A percentile compares a stretch with the other conserved stretches of the same genome.
Evolutionary conservation across 1,139 yeast genomes (phyloP).

Genomic region (Kazachstania sp.): DNA sequence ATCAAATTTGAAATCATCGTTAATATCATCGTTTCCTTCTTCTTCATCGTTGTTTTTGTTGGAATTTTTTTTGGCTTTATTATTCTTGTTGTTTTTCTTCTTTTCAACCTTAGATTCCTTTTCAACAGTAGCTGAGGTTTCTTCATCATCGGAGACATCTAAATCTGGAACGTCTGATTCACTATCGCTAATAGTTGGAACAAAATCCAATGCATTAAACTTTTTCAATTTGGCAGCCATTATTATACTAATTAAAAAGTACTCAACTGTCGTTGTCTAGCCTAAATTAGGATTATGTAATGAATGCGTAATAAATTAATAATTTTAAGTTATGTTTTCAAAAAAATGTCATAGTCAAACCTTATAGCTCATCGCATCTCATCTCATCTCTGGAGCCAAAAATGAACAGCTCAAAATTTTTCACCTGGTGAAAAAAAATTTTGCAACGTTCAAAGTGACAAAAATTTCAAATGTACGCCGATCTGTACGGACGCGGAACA

Average conservation of each 20-base stretch:
- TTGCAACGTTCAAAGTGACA: not conserved
- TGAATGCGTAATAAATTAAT: not conserved
- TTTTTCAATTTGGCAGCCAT: constrained; percentile 9
- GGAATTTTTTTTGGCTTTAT: constrained; percentile 29
- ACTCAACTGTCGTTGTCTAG: not conserved
- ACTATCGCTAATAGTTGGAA: constrained; percentile 68
- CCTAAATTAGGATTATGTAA: not conserved
- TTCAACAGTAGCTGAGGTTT: constrained; percentile 10
- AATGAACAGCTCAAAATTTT: not conserved
- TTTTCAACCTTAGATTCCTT: constrained; percentile 13
- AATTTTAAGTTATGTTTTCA: not conserved
- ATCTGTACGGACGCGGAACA: constrained; percentile 1
- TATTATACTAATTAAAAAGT: not conserved
- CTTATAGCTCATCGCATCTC: constrained; percentile 19
- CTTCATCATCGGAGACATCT: constrained; percentile 44
- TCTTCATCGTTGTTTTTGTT: constrained; percentile 29
- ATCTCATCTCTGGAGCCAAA: constrained; percentile 5
- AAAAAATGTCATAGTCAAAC: not conserved
- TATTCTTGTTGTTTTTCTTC: constrained; percentile 25
- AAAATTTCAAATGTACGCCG: not conserved
- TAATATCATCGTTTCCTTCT: constrained; percentile 46
- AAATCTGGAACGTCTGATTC: constrained; percentile 53
- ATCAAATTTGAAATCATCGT: constrained; percentile 63
- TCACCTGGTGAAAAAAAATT: not conserved
- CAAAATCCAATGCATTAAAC: constrained; percentile 36